Base-by-base conservation (phyloP, 305 asterid genomes). In the Fraxinus albicans region DNA sequence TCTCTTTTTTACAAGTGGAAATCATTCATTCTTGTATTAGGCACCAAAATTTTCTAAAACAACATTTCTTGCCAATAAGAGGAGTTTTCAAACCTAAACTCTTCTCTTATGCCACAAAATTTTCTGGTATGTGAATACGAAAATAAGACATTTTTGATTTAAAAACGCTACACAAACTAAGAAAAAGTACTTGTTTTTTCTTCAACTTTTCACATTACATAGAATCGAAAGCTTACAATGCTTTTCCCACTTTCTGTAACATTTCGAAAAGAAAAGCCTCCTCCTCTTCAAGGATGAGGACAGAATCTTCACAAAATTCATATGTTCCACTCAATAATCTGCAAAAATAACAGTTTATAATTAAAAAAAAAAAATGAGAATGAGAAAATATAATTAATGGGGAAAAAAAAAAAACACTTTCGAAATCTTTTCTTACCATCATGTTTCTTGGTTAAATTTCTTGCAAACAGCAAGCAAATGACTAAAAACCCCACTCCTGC, bases 401-500 rank as follows among this genome's bases (percentile, higher is more conserved):
- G 50, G 31, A 42, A 12, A 7, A 79, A 70, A 70, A 10, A 6
- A 10, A 44, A 38, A 38, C 15, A 44, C n/a, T 47, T 19, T 55
- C 55, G 38, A 44, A 55, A 80, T 19, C 29, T 17, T 10, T 23
- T 78, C 91, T 89, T 84, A 90, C 98, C 98, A 87, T 91, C 95
- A 88, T 88, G 96, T 90, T 89, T 93, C 95, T 95, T 95, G 86
- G 88, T 23, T 81, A 90, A 84, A 80, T 82, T 79, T 89, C 94
- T 93, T 67, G 91, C 93, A 90, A 93, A 93, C 78, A 95, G 93
- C 90, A 91, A 73, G 86, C 83, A 91, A 88, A 94, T 92, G 82
- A 94, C 91, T 86, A 95, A 81, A 89, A 95, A 91, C 36, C 94
- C 98, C 77, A 95, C 98, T 47, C 96, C 96, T 27, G 98, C 98